Base-by-base conservation (phyloP, 257 asterid genomes). In the Linderniella brevidens region DNA sequence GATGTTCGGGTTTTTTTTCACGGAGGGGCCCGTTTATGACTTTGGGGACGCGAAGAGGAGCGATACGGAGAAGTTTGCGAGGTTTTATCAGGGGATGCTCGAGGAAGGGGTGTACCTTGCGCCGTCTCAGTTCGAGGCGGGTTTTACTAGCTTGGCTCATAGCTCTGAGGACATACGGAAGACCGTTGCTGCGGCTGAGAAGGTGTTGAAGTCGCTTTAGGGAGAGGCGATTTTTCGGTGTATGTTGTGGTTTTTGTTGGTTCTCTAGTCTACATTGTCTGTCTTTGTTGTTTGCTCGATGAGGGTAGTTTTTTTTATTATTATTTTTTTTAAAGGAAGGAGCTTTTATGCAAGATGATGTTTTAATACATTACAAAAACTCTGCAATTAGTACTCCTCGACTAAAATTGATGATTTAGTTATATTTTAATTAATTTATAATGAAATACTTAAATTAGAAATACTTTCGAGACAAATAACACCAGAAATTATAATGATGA, bases 101-200 rank as follows among this genome's bases (percentile, higher is more conserved):
- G 94, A 86, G 71, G 94, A 85, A 72, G 99, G 99, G 1, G 86
- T 90, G 15, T 90, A 90, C 52, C 67, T 90, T 0, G 99, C 99
- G 0, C 99, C 99, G 11, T 90, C 99, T 10, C 96, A 90, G 54
- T 90, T 90, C 45, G 99, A 90, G 74, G 99, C 96, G 41, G 99
- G 99, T 25, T 90, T 90, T 56, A 90, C 92, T 0, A 67, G 99
- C 75, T 71, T 90, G 58, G 76, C 96, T 10, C 99, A 90, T 50
- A 72, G 92, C 25, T 8, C 62, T 3, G 86, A 73, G 74, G 99
- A 90, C 46, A 77, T 90, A 64, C 79, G 77, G 55, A 47, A 64
- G 65, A 85, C 99, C 2, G 59, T 90, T 37, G 88, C 80, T 12
- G 96, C 96, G 1, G 94, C 94, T 39, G 86, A 79, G 70, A 77